Evolutionary conservation across 352 stramenopile species (phyloP), one percentile per base, ranked within the genome.

Genomic region (Phytopythium montanum): DNA sequence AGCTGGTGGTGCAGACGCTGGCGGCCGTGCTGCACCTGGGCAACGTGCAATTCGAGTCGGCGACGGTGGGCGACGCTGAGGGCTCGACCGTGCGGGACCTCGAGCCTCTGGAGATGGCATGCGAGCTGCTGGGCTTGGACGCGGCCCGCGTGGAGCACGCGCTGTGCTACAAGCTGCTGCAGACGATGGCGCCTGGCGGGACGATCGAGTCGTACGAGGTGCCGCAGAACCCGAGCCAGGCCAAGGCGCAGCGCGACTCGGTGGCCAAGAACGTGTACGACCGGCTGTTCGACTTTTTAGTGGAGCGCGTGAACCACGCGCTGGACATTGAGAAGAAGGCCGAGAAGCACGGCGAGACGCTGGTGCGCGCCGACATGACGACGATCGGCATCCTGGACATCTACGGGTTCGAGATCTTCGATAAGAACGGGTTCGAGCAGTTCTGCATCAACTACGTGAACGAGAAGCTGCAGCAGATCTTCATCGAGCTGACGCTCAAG

Each of bases 251-350:
- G 62, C 83, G 96, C 7, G 96, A 99, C 70, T 97, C 96, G 3
- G 92, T 99, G 39, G 95, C 96, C 8, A 99, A 99, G 80, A 81
- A 96, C 44, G 79, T 98, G 13, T 99, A 99, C 69, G 96, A 96
- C 25, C 88, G 87, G 38, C 64, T 99, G 14, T 99, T 99, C 73
- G 77, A 98, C 52, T 99, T 98, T 75, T 79, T 99, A 36, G 96
- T 99, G 26, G 89, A 96, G 54, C 82, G 86, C 36, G 75, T 97
- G 36, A 97, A 97, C 57, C 75, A 90, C 60, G 86, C 86, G 7
- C 59, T 95, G 16, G 86, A 95, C 61, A 76, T 95, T 56, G 82
- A 95, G 45, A 88, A 90, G 58, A 88, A 90, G 42, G 81, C 80
- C 1, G 82, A 92, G 54, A 90, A 92, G 45, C 80, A 85, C 51